These are phyloP conservation scores for Penicillium sp. DNA, from an alignment of 2,329 filamentous ascomycete genomes.

Conservation along the genomic window DNA sequence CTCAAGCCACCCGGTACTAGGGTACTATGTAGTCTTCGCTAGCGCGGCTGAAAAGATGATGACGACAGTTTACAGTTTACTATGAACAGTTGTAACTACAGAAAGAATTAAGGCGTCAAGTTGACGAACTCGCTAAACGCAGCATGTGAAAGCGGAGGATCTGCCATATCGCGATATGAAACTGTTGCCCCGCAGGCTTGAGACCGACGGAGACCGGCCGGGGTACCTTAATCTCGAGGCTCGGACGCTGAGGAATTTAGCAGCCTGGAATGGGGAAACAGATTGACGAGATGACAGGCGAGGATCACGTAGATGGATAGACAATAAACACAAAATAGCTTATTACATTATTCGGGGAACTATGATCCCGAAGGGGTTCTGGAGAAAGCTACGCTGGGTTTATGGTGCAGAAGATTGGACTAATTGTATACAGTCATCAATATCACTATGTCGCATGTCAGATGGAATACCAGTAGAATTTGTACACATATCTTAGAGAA, in stretches of 20 bases:
- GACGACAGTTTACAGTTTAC: neutral
- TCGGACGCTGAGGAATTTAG: neutral
- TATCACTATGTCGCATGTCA: neutral
- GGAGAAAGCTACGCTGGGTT: too few relatives aligned
- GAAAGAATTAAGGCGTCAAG: neutral
- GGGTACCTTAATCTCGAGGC: conserved; percentile 17
- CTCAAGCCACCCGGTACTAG: conserved; percentile 24
- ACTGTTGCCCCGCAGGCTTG: conserved; percentile 19
- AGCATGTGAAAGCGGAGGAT: conserved; percentile 24
- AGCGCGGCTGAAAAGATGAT: conserved; percentile 15
- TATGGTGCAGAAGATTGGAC: neutral
- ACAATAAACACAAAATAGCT: neutral
- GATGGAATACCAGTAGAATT: neutral
- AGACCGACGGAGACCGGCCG: conserved; percentile 32
- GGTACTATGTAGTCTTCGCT: conserved; percentile 14
- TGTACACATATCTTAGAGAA: neutral
- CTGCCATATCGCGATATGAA: conserved; percentile 17
- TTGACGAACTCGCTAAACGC: neutral
- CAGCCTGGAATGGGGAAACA: conserved; percentile 10
- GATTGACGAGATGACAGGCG: neutral
- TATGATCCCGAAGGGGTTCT: neutral
- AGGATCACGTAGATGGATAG: neutral
- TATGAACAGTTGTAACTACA: neutral
- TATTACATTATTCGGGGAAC: neutral
- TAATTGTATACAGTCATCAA: neutral